Evolutionary conservation across 2,329 filamentous ascomycete genomes (phyloP).

Genomic region (Fusarium torulosum): DNA sequence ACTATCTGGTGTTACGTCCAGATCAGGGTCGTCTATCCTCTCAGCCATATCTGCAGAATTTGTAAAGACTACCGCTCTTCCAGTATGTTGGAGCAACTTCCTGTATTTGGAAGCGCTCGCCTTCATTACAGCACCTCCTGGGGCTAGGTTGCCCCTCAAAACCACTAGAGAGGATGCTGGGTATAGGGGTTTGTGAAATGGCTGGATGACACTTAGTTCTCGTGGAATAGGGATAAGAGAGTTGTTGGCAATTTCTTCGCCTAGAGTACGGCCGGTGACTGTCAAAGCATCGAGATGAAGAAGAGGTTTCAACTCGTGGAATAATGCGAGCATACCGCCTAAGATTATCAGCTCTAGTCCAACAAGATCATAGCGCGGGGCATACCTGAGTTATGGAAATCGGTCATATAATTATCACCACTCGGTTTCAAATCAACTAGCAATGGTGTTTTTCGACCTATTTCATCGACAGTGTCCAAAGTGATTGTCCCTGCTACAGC

Average conservation of each 20-base stretch:
- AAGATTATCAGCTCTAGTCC: background rate
- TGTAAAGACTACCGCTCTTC: slow-evolving; percentile 72
- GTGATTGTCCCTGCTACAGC: slow-evolving; percentile 73
- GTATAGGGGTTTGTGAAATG: slow-evolving; percentile 75
- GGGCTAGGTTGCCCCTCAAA: slow-evolving; percentile 84
- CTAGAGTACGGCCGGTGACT: slow-evolving; percentile 85
- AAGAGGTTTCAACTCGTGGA: slow-evolving; percentile 81
- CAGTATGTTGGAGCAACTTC: slow-evolving; percentile 60
- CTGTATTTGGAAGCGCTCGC: slow-evolving; percentile 89
- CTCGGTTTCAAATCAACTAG: slow-evolving; percentile 88
- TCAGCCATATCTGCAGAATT: slow-evolving; percentile 81
- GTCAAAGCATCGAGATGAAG: slow-evolving; percentile 83
- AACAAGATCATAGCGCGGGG: fast-evolving
- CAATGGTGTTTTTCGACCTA: slow-evolving; percentile 82
- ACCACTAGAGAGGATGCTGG: slow-evolving; percentile 83
- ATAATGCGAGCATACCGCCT: slow-evolving; percentile 84
- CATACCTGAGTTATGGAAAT: slow-evolving; percentile 75
- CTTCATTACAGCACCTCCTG: slow-evolving; percentile 87
- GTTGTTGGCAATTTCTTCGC: slow-evolving; percentile 79
- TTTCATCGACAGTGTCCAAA: slow-evolving; percentile 81
- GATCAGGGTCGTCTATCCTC: slow-evolving; percentile 67
- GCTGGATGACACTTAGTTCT: slow-evolving; percentile 68
- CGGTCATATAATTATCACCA: slow-evolving; percentile 89
- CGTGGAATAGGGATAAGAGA: slow-evolving; percentile 67
- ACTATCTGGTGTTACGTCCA: slow-evolving; percentile 70